phyloP scores from a whole-genome alignment of 2,329 filamentous ascomycete genomes.

The Arthroderma sp. region DNA sequence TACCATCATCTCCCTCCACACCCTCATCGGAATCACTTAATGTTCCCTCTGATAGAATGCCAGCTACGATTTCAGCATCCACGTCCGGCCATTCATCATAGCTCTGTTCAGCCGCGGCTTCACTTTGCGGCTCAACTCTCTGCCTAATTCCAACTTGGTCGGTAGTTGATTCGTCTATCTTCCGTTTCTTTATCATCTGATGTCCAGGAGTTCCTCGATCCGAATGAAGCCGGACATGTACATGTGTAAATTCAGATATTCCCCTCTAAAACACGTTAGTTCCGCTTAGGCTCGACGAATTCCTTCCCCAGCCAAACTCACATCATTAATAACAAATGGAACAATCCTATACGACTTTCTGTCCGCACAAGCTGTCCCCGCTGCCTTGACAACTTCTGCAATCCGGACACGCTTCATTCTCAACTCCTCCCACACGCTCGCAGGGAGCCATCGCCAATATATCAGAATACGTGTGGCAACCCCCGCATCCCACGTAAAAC shows the following conservation, averaged over 20 bases:
- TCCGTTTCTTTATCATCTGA: not conserved
- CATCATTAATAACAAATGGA: slow-evolving; percentile 28
- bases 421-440: slow-evolving; percentile 27
- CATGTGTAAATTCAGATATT: not conserved
- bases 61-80: too few species aligned
- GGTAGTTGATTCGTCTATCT: not conserved
- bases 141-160: too few species aligned
- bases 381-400: slow-evolving; percentile 52
- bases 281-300: too few species aligned
- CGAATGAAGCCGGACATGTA: not conserved
- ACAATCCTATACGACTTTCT: slow-evolving; percentile 22
- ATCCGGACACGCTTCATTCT: slow-evolving; percentile 41
- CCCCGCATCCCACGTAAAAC: slow-evolving; percentile 66
- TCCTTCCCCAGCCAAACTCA: slow-evolving; percentile 11
- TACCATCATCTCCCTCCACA: not conserved
- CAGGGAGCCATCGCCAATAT: slow-evolving; percentile 58
- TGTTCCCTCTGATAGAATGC: too few species aligned
- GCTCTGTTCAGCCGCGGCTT: too few species aligned
- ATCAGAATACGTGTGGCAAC: slow-evolving; percentile 61
- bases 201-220: not conserved
- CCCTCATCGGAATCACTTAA: too few species aligned
- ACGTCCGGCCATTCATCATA: too few species aligned
- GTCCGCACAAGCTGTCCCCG: slow-evolving; percentile 35
- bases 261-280: not conserved
- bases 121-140: too few species aligned